Conservation (phyloP, 352 stramenopile genomes). For the Phytophthora pseudosyringae region DNA sequence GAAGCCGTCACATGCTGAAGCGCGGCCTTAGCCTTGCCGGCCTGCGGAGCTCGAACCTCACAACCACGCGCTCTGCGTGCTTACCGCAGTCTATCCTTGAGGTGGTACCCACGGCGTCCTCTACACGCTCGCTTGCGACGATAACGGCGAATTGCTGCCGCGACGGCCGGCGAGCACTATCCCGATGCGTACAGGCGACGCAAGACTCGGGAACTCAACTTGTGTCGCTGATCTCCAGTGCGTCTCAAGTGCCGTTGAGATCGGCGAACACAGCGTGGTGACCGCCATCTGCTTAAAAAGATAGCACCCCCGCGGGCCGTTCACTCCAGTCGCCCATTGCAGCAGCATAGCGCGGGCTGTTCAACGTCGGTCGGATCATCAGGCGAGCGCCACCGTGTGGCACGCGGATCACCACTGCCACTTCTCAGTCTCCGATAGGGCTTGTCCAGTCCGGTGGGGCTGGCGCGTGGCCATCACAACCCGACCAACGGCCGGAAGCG, state of each 20-base stretch:
- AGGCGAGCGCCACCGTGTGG: conserved; percentile 6
- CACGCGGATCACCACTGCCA: too few species aligned
- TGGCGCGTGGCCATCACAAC: conserved; percentile 16
- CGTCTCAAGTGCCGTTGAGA: too few species aligned
- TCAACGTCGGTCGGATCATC: too few species aligned
- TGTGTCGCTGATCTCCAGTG: too few species aligned
- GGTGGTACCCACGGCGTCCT: not conserved
- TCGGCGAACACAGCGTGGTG: too few species aligned
- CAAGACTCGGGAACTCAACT: too few species aligned
- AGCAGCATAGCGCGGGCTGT: not conserved
- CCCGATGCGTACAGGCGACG: too few species aligned
- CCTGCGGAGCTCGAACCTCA: conserved; percentile 1
- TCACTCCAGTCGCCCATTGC: not conserved
- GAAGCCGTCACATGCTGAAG: not conserved
- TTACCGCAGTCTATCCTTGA: too few species aligned
- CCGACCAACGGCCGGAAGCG: conserved; percentile 3
- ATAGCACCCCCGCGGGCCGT: not conserved
- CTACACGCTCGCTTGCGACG: too few species aligned
- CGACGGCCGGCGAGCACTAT: too few species aligned
- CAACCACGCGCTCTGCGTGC: not conserved
- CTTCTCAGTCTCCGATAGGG: conserved; percentile 4
- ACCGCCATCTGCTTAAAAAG: too few species aligned
- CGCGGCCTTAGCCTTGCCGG: not conserved
- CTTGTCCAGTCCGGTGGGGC: conserved; percentile 4
- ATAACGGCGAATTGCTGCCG: too few species aligned